Base-by-base conservation (phyloP, 768 basidiomycete species). In the Tephrocybe sp. region DNA sequence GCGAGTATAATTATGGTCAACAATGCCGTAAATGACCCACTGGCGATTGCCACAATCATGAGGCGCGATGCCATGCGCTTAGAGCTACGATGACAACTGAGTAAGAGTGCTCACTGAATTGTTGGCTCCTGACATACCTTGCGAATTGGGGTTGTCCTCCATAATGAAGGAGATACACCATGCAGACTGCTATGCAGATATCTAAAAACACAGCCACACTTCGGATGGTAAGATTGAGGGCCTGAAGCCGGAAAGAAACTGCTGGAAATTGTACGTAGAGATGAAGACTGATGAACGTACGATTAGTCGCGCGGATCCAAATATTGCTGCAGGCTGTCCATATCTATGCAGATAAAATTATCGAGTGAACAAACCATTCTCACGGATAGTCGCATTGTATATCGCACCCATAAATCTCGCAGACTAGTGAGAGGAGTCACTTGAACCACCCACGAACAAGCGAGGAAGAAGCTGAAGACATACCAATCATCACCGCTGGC, bases 151-250 rank as follows among this genome's bases (percentile, higher is more conserved):
- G 17, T 9, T 34, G 13, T 34, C 45, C 19, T 10, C 8, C n/a
- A n/a, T n/a, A n/a, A n/a, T n/a, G 39, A 22, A 49, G 39, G 10
- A 49, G 17, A 17, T 22, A 40, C 12, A 49, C 31, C 39, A 49
- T 49, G 13, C 38, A 26, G 10, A 26, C 14, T 41, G 45, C 45
- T 10, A 47, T 30, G 8, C 12, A n/a, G 33, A 41, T 13, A 14
- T 49, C 48, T 22, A 49, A 38, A 23, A 41, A 6, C 8, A 40
- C 48, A 0, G 39, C n/a, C 8, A 35, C 20, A n/a, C 13, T 30
- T 5, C 48, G 31, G 19, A 17, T 35, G 4, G 31, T 1, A 5
- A 49, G 22, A 35, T 34, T n/a, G 10, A 32, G 4, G 7, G 1
- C 20, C 48, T 49, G 14, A n/a, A 10, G 10, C 13, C 2, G 8